Percentiles rank a stretch among this genome's conserved stretches.
Conservation (phyloP, 2,329 filamentous ascomycete species). For the Zymoseptoria ardabiliae region DNA sequence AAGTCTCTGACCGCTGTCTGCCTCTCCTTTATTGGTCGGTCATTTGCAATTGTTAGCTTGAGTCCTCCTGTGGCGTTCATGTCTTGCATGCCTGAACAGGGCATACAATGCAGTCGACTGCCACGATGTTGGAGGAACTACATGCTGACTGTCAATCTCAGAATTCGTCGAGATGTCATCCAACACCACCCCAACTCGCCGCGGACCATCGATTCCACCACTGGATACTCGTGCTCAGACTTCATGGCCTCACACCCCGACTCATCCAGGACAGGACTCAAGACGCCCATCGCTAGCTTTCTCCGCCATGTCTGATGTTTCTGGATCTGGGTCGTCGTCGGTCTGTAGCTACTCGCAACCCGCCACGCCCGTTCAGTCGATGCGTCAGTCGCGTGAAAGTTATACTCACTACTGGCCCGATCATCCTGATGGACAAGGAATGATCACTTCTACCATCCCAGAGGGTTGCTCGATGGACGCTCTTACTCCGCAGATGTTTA, state of each 20-base stretch:
- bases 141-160: conserved; percentile 4
- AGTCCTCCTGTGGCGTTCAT: conserved; percentile 7
- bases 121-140: not conserved
- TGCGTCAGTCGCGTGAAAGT: conserved; percentile 5
- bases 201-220: conserved; percentile 19
- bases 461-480: conserved; percentile 7
- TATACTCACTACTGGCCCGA: conserved; percentile 13
- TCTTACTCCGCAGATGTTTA: conserved; percentile 6
- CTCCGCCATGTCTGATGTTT: conserved; percentile 16
- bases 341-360: conserved; percentile 19
- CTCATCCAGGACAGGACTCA: conserved; percentile 23
- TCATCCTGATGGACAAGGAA: conserved; percentile 8
- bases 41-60: conserved; percentile 7
- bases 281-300: conserved; percentile 21
- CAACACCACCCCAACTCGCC: conserved; percentile 17
- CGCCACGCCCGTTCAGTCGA: conserved; percentile 17
- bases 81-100: conserved; percentile 19
- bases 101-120: conserved; percentile 11
- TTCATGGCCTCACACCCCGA: conserved; percentile 21
- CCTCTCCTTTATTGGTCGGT: conserved; percentile 14
- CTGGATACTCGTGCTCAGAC: conserved; percentile 18
- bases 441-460: not conserved
- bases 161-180: conserved; percentile 21
- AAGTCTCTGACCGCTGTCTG: conserved; percentile 1
- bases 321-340: conserved; percentile 17